These are phyloP conservation scores for Ensete ventricosum DNA, from an alignment of 176 grass and related monocot species.

Conservation along the genomic window DNA sequence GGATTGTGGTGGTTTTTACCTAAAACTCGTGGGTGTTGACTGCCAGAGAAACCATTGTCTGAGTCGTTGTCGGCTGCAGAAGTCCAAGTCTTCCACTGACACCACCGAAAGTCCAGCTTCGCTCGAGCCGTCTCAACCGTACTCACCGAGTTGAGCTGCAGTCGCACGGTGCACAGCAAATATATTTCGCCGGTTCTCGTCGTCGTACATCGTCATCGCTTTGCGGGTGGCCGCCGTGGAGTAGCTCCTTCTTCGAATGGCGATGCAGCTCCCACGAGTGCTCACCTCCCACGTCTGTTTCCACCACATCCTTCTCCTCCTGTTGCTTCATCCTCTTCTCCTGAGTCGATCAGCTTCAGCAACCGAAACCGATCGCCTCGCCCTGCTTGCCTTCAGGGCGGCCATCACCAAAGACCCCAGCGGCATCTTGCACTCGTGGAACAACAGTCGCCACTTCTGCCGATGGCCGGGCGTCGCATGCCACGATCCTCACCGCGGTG, in stretches of 20 bases:
- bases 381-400: conserved; percentile 30
- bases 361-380: background rate
- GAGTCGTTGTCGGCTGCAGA: too few relatives aligned
- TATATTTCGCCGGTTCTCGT: background rate
- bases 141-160: too few relatives aligned
- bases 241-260: too few relatives aligned
- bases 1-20: too few relatives aligned
- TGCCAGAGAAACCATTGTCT: too few relatives aligned
- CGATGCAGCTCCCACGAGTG: background rate
- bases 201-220: too few relatives aligned
- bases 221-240: too few relatives aligned
- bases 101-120: too few relatives aligned
- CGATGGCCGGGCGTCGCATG: conserved; percentile 26
- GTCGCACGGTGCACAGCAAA: background rate
- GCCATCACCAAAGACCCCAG: conserved; percentile 22
- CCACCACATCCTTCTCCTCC: conserved; percentile 14
- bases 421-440: conserved; percentile 21
- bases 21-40: too few relatives aligned
- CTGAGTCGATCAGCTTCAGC: background rate
- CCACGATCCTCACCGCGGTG: background rate
- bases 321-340: background rate
- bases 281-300: background rate
- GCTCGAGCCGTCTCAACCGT: too few relatives aligned
- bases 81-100: too few relatives aligned
- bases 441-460: conserved; percentile 19